Evolutionary conservation across 164 flowering plant genomes (phyloP).

Genomic region (Liquidambar formosana): DNA sequence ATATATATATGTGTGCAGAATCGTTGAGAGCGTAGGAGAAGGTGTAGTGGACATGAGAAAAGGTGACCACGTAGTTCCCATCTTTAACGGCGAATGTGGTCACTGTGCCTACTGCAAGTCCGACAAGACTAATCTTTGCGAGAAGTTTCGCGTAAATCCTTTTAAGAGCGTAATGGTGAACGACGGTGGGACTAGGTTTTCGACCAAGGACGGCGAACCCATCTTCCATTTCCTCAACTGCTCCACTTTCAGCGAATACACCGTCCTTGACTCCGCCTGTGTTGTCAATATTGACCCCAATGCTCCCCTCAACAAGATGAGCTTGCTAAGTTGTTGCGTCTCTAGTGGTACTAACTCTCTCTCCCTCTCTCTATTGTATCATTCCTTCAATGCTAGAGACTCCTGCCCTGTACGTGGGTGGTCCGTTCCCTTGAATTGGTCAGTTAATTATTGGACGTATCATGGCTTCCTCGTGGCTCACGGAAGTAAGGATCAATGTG

Average conservation of each 20-base stretch:
- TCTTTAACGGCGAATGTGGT: constrained; percentile 68
- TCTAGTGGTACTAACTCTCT: constrained; percentile 48
- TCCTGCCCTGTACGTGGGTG: no score
- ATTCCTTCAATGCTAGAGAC: no score
- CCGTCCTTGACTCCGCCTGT: constrained; percentile 61
- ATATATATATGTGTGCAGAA: constrained; percentile 22
- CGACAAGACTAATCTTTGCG: constrained; percentile 52
- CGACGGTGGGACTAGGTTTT: constrained; percentile 64
- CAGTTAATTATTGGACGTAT: no score
- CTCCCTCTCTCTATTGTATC: no score
- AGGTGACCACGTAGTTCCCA: constrained; percentile 74
- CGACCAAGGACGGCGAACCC: constrained; percentile 43
- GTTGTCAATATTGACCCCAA: constrained; percentile 52
- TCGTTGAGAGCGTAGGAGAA: constrained; percentile 71
- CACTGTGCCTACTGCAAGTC: constrained; percentile 47
- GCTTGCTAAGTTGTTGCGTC: constrained; percentile 63
- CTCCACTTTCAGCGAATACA: constrained; percentile 71
- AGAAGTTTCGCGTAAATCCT: constrained; percentile 50
- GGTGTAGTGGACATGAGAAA: constrained; percentile 50
- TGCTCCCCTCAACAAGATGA: constrained; percentile 49
- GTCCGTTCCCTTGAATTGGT: no score
- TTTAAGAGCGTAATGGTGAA: constrained; percentile 41
- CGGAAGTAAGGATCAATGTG: no score
- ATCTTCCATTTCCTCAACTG: constrained; percentile 73
- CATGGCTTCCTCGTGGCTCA: no score